A percentile compares a stretch with the other conserved stretches of the same genome.
These are phyloP conservation scores for Vachellia collinsii DNA, from an alignment of 306 rosid species.

Conservation along the genomic window DNA sequence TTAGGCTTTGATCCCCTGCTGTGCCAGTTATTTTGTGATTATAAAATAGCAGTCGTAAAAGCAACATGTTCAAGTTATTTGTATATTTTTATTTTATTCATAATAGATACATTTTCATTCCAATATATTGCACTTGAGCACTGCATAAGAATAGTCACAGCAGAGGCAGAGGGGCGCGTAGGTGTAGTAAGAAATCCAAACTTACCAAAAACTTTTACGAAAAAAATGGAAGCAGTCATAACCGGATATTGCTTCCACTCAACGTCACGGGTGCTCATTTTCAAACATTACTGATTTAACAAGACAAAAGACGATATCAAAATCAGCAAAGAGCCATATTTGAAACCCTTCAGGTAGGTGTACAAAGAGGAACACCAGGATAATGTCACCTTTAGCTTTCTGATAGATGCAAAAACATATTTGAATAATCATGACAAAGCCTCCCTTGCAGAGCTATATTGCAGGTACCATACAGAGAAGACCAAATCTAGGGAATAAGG, in stretches of 20 bases:
- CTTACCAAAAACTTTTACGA: neutral
- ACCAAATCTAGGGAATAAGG: neutral
- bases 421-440: constrained; percentile 1
- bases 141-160: neutral
- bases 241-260: neutral
- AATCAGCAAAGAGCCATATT: constrained; percentile 13
- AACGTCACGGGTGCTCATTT: neutral
- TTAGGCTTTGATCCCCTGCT: neutral
- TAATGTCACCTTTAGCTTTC: neutral
- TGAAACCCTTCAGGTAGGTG: neutral
- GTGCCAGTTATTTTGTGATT: neutral
- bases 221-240: constrained; percentile 1
- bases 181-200: constrained; percentile 5
- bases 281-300: neutral
- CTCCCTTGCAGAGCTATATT: neutral
- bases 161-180: neutral
- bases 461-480: constrained; percentile 14
- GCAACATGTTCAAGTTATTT: neutral
- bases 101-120: neutral
- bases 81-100: neutral
- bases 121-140: neutral
- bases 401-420: constrained; percentile 17
- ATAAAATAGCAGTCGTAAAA: neutral
- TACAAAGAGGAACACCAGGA: neutral
- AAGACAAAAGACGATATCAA: neutral